A percentile compares a stretch with the other conserved stretches of the same genome.
Conservation (phyloP, 164 flowering plant genomes). For the Hamamelis virginiana region DNA sequence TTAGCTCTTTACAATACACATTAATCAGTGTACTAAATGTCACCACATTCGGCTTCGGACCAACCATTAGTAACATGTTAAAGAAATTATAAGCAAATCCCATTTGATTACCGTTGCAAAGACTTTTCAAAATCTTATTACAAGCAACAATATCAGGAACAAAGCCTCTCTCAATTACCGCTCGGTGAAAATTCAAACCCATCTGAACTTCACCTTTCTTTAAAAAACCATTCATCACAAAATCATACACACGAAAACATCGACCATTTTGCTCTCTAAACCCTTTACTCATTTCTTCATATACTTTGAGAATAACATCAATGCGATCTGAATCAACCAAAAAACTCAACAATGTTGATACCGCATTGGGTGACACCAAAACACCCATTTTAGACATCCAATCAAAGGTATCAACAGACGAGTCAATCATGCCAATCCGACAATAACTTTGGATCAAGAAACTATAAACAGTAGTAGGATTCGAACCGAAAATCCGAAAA, state of each 20-base stretch:
- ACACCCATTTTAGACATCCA: slow-evolving; percentile 26
- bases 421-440: slow-evolving; percentile 32
- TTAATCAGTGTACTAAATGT: slow-evolving; percentile 45
- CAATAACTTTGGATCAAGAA: slow-evolving; percentile 38
- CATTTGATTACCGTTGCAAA: slow-evolving; percentile 28
- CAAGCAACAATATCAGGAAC: slow-evolving; percentile 31
- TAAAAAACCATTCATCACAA: slow-evolving; percentile 32
- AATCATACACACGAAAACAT: slow-evolving; percentile 23
- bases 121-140: slow-evolving; percentile 35
- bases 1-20: slow-evolving; percentile 31
- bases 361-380: slow-evolving; percentile 25
- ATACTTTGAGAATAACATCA: slow-evolving; percentile 23
- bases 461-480: slow-evolving; percentile 28
- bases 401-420: slow-evolving; percentile 18
- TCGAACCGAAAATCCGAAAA: slow-evolving; percentile 24
- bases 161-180: slow-evolving; percentile 29
- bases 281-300: slow-evolving; percentile 20
- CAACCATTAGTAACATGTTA: slow-evolving; percentile 19
- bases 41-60: slow-evolving; percentile 46
- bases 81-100: slow-evolving; percentile 32
- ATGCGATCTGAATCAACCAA: slow-evolving; percentile 25
- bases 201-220: slow-evolving; percentile 27
- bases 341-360: slow-evolving; percentile 24
- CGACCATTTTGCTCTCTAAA: not conserved
- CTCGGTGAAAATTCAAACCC: slow-evolving; percentile 29